phyloP scores from a whole-genome alignment of 2,329 filamentous ascomycete genomes.

The Colletotrichum brevisporum region DNA sequence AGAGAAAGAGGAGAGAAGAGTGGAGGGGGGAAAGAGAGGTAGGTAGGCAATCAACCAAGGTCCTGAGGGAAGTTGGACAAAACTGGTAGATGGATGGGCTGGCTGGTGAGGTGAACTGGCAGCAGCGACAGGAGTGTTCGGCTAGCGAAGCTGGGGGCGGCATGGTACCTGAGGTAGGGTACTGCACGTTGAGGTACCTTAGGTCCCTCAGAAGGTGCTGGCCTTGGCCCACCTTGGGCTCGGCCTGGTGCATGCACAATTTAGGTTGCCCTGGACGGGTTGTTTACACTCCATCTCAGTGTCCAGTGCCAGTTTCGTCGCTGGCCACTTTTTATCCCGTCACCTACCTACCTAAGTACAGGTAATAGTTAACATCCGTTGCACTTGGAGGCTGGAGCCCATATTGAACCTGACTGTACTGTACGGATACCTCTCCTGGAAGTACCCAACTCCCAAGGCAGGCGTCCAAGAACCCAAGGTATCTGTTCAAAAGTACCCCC shows the following conservation, averaged over 20 bases:
- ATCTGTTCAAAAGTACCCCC: neutral
- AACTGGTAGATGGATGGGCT: neutral
- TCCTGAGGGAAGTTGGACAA: constrained; percentile 13
- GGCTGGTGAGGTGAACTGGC: constrained; percentile 34
- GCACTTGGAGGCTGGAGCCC: too few species aligned
- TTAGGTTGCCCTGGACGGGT: constrained; percentile 6
- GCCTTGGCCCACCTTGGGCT: too few species aligned
- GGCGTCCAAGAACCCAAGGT: neutral
- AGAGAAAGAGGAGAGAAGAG: constrained; percentile 1
- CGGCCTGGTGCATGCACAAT: constrained; percentile 15
- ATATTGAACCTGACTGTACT: too few species aligned
- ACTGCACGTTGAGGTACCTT: constrained; percentile 12
- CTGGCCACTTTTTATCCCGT: too few species aligned
- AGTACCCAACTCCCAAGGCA: too few species aligned
- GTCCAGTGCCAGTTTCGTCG: neutral
- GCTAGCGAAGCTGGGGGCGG: constrained; percentile 9
- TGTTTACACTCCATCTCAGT: neutral
- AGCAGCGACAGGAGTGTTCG: constrained; percentile 31
- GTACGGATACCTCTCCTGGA: too few species aligned
- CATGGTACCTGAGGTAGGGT: too few species aligned
- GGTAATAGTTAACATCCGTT: too few species aligned
- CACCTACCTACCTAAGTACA: too few species aligned
- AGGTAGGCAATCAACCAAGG: constrained; percentile 14
- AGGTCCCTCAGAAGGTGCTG: neutral
- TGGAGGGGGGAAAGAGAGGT: neutral